Evolutionary conservation across 2,329 filamentous ascomycete genomes (phyloP), one percentile per base, ranked within the genome.

Genomic region (Rutstroemia sp.): DNA sequence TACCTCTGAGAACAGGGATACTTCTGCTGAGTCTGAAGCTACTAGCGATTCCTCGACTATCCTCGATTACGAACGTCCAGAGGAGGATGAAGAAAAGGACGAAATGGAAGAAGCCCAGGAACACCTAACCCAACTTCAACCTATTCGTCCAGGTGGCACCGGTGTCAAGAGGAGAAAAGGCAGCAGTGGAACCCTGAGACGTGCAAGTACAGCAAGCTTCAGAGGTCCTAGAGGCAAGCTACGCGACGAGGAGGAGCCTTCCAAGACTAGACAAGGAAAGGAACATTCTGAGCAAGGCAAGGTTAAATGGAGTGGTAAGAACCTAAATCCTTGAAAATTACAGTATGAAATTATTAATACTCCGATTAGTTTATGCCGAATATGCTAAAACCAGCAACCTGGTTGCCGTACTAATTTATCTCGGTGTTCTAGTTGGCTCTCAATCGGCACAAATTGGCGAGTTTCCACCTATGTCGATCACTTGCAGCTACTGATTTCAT

Each of bases 321-420:
- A 19, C 14, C 54, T 49, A 19, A 42, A 52, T 39, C 44, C 52
- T 41, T 39, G 16, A 48, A 2, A n/a, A 38, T 9, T 12, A 4
- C 19, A 37, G 34, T 4, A 9, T 2, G 14, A 38, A 48, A 34
- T 4, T 10, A 2, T 37, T 53, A 38, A 53, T 19, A 18, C 42
- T 5, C 12, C 10, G 25, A 60, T 37, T 59, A 67, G 92, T 99
- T 27, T 99, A 99, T 69, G 77, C 79, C 18, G 92, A 96, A 73
- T 99, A 99, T 67, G 95, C 94, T 56, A 96, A 90, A 74, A 90
- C 90, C 58, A 96, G 90, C 76, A 96, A 97, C 70, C 73, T 96
- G 16, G 76, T 82, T 56, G 95, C 94, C 12, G 94, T 99, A 8
- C 72, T 73, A 16, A 77, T 96, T 63, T 99, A 97, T 71, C 67